Conservation (phyloP, 352 stramenopile genomes). For the Pythium dissimile region DNA sequence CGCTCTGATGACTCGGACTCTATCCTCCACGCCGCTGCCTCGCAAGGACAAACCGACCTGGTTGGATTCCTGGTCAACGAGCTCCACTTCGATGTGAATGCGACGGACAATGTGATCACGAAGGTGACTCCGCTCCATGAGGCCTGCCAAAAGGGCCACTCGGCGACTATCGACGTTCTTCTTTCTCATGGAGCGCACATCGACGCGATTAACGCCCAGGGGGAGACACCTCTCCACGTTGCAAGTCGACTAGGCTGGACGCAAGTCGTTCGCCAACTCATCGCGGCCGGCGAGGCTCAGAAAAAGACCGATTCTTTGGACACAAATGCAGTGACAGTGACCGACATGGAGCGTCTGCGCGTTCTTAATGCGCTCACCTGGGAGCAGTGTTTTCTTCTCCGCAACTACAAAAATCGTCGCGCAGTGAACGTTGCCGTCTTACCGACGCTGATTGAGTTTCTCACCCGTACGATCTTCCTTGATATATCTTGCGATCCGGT, state of each 20-base stretch:
- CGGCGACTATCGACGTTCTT: slow-evolving; percentile 30
- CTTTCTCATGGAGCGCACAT: slow-evolving; percentile 38
- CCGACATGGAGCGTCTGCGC: neutral
- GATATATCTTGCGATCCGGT: too few relatives aligned
- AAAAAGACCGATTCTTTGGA: neutral
- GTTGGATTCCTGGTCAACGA: slow-evolving; percentile 20
- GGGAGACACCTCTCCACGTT: slow-evolving; percentile 53
- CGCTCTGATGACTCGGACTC: slow-evolving; percentile 34
- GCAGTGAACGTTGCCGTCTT: slow-evolving; percentile 50
- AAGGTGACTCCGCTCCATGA: slow-evolving; percentile 52
- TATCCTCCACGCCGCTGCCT: slow-evolving; percentile 49
- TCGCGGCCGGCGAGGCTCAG: slow-evolving; percentile 28
- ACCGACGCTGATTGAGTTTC: slow-evolving; percentile 28
- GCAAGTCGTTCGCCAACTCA: slow-evolving; percentile 38
- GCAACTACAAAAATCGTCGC: slow-evolving; percentile 40
- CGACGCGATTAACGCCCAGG: slow-evolving; percentile 33
- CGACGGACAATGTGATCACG: slow-evolving; percentile 41
- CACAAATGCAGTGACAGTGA: neutral
- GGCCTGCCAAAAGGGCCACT: slow-evolving; percentile 45
- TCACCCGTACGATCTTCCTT: slow-evolving; percentile 22
- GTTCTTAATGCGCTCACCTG: slow-evolving; percentile 11
- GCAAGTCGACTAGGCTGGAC: slow-evolving; percentile 41
- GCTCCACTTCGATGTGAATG: slow-evolving; percentile 39
- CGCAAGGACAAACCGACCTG: slow-evolving; percentile 29
- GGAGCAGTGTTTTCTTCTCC: slow-evolving; percentile 36